phyloP scores from a whole-genome alignment of 331 rosid species.

The Quercus tomentella region DNA sequence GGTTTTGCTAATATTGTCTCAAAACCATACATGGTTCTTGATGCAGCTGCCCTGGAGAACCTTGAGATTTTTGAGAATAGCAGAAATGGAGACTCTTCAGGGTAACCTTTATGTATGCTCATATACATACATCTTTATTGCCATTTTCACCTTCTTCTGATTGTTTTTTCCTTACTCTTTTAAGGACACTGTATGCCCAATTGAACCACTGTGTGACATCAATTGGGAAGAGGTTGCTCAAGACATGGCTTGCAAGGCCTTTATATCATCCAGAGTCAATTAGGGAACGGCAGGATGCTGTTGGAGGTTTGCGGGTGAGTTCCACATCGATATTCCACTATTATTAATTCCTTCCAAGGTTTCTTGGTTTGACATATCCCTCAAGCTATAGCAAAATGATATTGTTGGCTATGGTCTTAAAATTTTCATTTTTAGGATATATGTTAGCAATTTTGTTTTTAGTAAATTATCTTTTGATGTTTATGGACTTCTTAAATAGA shows the following conservation, averaged over 20 bases:
- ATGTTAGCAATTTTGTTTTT: background rate
- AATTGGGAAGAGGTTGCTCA: slow-evolving; percentile 91
- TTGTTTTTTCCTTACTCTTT: slow-evolving; percentile 19
- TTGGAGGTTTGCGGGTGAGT: slow-evolving; percentile 69
- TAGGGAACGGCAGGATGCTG: slow-evolving; percentile 82
- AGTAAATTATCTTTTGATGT: background rate
- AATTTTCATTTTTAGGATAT: background rate
- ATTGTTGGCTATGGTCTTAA: background rate
- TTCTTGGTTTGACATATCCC: background rate
- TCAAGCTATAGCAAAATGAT: background rate
- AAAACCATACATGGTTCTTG: slow-evolving; percentile 91
- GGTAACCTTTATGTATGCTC: slow-evolving; percentile 45
- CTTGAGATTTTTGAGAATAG: slow-evolving; percentile 94
- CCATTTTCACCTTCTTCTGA: slow-evolving; percentile 27
- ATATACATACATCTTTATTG: slow-evolving; percentile 10
- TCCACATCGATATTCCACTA: slow-evolving; percentile 4
- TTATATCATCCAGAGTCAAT: slow-evolving; percentile 63
- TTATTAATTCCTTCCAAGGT: background rate
- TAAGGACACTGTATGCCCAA: slow-evolving; percentile 80
- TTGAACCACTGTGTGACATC: slow-evolving; percentile 92
- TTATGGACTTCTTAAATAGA: background rate
- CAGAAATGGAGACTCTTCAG: slow-evolving; percentile 82
- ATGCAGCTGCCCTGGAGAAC: slow-evolving; percentile 89
- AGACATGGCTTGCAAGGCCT: slow-evolving; percentile 95
- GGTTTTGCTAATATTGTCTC: slow-evolving; percentile 51